Percentiles rank a stretch among this genome's conserved stretches.
phyloP scores from a whole-genome alignment of 176 grass and related monocot species.

The Bolboschoenus planiculmis region DNA sequence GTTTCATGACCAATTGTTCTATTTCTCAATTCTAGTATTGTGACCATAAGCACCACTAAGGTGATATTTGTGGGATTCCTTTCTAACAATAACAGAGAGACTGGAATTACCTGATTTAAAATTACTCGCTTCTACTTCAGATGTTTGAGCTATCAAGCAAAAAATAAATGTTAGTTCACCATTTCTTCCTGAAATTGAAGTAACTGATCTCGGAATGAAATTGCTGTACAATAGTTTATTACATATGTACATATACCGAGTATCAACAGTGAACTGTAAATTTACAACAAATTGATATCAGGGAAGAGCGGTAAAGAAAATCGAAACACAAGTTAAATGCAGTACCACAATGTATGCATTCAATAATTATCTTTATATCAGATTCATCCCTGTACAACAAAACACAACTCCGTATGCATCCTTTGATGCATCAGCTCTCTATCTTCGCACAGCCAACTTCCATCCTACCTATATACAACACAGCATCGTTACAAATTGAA shows the following conservation, averaged over 20 bases:
- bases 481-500: neutral
- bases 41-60: too few relatives aligned
- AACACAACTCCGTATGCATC: neutral
- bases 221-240: constrained; percentile 11
- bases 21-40: too few relatives aligned
- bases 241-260: neutral
- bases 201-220: neutral
- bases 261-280: constrained; percentile 15
- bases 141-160: neutral
- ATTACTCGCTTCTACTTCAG: neutral
- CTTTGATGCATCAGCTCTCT: neutral
- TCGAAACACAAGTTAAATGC: neutral
- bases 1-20: too few relatives aligned
- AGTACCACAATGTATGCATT: neutral
- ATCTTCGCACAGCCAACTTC: neutral
- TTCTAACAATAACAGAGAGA: neutral
- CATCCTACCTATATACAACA: neutral
- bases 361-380: constrained; percentile 4
- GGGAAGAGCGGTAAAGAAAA: neutral
- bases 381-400: constrained; percentile 8
- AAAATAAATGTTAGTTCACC: neutral
- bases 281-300: constrained; percentile 14
- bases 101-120: too few relatives aligned
- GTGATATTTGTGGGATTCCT: too few relatives aligned
- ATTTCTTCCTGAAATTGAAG: neutral